Base-by-base conservation (phyloP, 768 basidiomycete genomes). In the Cytidiella melzeri region DNA sequence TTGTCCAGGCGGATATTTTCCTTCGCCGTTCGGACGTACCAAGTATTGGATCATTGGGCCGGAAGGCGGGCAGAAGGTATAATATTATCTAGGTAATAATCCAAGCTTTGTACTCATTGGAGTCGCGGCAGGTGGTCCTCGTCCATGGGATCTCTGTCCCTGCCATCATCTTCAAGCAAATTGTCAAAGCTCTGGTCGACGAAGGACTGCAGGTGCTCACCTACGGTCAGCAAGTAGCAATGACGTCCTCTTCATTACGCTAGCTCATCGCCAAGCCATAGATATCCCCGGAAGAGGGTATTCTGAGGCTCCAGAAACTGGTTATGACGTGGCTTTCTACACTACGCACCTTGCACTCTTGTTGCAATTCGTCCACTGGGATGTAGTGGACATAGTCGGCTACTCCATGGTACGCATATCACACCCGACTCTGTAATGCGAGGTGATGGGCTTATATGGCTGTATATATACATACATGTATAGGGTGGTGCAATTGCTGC, bases 231-330 rank as follows among this genome's bases (percentile, higher is more conserved):
- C 27, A 15, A 9, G n/a, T 18, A 7, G 40, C 9, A 19, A 7
- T 19, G 13, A 30, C 11, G 9, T 27, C 21, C 42, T 48, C 38
- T 12, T 18, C 2, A 39, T 21, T 3, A 39, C 20, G 30, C 34
- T 37, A 5, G 3, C 19, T n/a, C 19, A n/a, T 19, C 19, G 40
- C 6, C 40, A n/a, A 23, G 25, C 34, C 4, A 24, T 52, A 88
- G 88, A 92, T 66, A 68, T 88, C n/a, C 89, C 86, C 53, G 89
- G 88, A 13, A 76, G 89, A 43, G 88, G 88, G 4, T 92, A 90
- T 64, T 86, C 86, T 1, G 87, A 87, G 47, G 86, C 87, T 1
- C 87, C 88, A 1, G 27, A 47, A 25, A 15, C 74, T 11, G 73
- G 73, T 3, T 86, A 85, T 61, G 73, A 84, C 53, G 66, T 78